Evolutionary conservation across 1,139 yeast species (phyloP), one percentile per base, ranked within the genome.

Genomic region (Candida tetrigidarum): DNA sequence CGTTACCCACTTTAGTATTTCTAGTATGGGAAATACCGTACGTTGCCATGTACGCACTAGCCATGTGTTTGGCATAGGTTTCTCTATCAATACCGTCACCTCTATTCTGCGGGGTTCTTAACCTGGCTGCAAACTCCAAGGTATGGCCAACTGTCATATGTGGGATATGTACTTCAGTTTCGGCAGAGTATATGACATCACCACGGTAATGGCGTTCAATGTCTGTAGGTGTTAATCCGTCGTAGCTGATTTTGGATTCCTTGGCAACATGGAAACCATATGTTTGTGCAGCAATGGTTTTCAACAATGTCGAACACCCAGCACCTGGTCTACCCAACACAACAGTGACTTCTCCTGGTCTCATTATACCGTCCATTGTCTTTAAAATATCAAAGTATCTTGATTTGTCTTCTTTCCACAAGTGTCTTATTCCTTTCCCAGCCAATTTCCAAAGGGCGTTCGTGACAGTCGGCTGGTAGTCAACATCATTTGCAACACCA

Each of bases 401-500:
- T 49, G 53, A 64, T 34, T 49, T 53, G 35, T 56, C 53, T 37
- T 76, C 83, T 26, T 37, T 55, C 84, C 86, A 66, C 81, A 47
- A 36, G 15, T 35, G 28, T 10, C 41, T 37, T 14, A 45, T 12
- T 2, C 40, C 25, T 33, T 35, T 62, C 3, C 38, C 38, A 7
- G 52, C 47, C 7, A 48, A 40, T 45, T 66, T 66, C 44, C 48
- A 62, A 33, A 71, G 65, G 11, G 76, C 69, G 58, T 86, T 88
- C 22, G 75, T 57, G 9, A 86, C 84, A 2, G 91, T 88, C 19
- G 86, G 71, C 63, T 88, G 96, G 64, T 85, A 90, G 57, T 87
- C 93, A 3, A 91, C 78, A 57, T 86, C 95, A 4, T 86, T 74
- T 9, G 93, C 91, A 48, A 78, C 76, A 48, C 97, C 97, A 51